Evolutionary conservation across 1,139 yeast species (phyloP).

Genomic region (Blastobotrys indianensis): DNA sequence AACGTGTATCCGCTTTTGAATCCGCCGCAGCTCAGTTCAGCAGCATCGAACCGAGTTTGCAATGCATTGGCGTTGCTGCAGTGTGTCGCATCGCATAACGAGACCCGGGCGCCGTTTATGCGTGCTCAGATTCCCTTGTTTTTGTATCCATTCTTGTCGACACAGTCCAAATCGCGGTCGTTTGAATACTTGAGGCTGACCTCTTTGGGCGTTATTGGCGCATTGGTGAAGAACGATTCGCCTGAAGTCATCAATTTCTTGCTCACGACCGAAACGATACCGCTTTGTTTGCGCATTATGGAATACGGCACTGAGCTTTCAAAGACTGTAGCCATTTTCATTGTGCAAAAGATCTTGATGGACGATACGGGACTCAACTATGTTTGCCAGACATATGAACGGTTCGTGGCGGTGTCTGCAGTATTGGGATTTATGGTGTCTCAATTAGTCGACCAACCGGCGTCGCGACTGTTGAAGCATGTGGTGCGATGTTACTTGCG

Average conservation of each 20-base stretch:
- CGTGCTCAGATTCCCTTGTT: conserved; percentile 90
- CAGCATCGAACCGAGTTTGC: conserved; percentile 90
- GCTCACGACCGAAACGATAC: conserved; percentile 90
- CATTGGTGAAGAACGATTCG: conserved; percentile 90
- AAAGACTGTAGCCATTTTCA: conserved; percentile 93
- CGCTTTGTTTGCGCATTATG: conserved; percentile 89
- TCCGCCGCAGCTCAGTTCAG: conserved; percentile 80
- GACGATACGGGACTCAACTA: conserved; percentile 90
- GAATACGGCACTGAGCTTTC: conserved; percentile 91
- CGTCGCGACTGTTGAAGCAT: conserved; percentile 83
- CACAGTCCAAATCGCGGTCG: conserved; percentile 85
- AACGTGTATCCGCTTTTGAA: conserved; percentile 83
- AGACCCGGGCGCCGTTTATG: conserved; percentile 76
- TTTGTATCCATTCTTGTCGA: conserved; percentile 86
- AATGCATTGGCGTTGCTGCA: conserved; percentile 91
- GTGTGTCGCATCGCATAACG: conserved; percentile 93
- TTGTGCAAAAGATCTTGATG: conserved; percentile 82
- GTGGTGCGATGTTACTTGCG: conserved; percentile 92
- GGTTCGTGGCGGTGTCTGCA: conserved; percentile 89
- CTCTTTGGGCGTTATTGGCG: conserved; percentile 94
- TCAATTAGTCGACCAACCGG: conserved; percentile 62
- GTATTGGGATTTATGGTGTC: conserved; percentile 87
- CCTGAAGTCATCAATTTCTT: conserved; percentile 90
- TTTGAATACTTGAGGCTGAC: conserved; percentile 91
- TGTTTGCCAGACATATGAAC: conserved; percentile 90